These are phyloP conservation scores for Aegilops speltoides DNA, from an alignment of 176 grass and related monocot species.

Conservation along the genomic window DNA sequence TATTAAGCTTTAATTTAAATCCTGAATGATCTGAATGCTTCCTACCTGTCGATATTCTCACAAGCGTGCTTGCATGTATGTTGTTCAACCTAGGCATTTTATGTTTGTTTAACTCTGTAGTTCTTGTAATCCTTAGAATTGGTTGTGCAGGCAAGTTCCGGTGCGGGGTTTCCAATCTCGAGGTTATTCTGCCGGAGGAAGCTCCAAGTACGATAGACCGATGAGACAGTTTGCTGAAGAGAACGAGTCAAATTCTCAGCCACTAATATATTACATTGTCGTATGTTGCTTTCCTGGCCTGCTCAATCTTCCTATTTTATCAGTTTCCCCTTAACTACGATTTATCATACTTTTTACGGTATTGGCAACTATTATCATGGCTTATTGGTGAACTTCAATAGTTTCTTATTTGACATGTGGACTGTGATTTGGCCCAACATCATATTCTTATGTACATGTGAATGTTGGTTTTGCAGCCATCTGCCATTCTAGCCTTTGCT, in stretches of 20 bases:
- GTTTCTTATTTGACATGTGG: not conserved
- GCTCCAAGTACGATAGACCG: slow-evolving; percentile 43
- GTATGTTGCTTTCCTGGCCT: slow-evolving; percentile 50
- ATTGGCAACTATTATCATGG: not conserved
- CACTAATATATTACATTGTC: slow-evolving; percentile 57
- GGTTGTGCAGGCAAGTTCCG: slow-evolving; percentile 26
- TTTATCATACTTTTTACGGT: not conserved
- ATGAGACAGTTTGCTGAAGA: slow-evolving; percentile 62
- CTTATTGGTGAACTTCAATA: not conserved
- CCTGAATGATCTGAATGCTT: not conserved
- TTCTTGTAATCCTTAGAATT: not conserved
- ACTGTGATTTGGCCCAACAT: not conserved
- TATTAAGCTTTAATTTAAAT: not conserved
- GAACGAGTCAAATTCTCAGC: slow-evolving; percentile 36
- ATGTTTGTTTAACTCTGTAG: not conserved
- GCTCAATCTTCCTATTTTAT: slow-evolving; percentile 12
- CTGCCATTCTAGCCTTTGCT: slow-evolving; percentile 58
- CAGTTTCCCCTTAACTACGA: slow-evolving; percentile 6
- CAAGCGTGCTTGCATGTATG: not conserved
- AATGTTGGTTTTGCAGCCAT: slow-evolving; percentile 65
- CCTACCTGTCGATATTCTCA: not conserved
- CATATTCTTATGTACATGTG: slow-evolving; percentile 24
- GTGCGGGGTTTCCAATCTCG: slow-evolving; percentile 11
- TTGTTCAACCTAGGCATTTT: not conserved
- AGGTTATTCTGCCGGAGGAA: slow-evolving; percentile 53